Evolutionary conservation across 2,329 filamentous ascomycete genomes (phyloP).

Genomic region (Venturia aucupariae): DNA sequence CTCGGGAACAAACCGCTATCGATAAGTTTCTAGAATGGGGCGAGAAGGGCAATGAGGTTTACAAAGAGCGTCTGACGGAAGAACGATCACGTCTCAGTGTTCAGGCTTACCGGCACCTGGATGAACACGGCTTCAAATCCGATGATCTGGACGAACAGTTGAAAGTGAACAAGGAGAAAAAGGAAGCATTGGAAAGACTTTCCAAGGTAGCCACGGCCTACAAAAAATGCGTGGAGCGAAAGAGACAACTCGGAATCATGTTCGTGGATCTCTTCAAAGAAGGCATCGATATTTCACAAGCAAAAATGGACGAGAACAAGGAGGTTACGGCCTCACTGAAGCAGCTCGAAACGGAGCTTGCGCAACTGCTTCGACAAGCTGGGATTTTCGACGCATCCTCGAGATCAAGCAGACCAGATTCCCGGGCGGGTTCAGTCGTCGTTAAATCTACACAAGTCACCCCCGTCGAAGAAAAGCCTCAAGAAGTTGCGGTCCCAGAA

Average conservation of each 20-base stretch:
- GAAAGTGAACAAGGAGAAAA: constrained; percentile 5
- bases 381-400: neutral
- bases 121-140: neutral
- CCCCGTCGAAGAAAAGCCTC: neutral
- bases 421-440: neutral
- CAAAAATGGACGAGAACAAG: constrained; percentile 7
- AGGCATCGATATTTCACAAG: neutral
- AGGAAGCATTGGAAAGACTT: constrained; percentile 8
- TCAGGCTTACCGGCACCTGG: neutral
- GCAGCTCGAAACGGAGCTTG: neutral
- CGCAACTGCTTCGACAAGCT: neutral
- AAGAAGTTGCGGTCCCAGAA: constrained; percentile 3
- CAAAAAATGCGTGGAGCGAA: neutral
- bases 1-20: neutral
- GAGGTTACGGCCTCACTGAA: constrained; percentile 2
- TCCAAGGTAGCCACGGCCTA: neutral
- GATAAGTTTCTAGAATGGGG: neutral
- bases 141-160: neutral
- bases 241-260: neutral
- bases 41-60: neutral
- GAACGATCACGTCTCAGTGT: neutral
- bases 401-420: neutral
- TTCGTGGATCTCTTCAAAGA: constrained; percentile 4
- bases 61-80: neutral
- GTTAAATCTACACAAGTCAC: constrained; percentile 14